Evolutionary conservation across 2,329 filamentous ascomycete species (phyloP), one percentile per base, ranked within the genome.

Genomic region (Raffaelea albimanens): DNA sequence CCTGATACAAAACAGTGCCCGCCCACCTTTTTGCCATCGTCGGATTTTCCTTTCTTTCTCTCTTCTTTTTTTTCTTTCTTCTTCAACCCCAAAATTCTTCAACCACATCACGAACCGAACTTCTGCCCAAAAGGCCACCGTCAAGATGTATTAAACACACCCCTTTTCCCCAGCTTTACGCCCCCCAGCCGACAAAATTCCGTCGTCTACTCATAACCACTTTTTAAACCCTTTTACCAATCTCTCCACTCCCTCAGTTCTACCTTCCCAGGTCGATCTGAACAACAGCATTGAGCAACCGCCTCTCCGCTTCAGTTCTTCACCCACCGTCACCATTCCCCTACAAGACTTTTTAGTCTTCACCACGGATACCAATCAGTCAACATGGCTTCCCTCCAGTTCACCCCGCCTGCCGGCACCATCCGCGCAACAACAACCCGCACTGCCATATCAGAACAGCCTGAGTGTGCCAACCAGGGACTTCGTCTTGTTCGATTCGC

Each of bases 321-420:
- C 63, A 59, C 64, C 62, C 60, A 73, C 73, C 72, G 68, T 69
- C 68, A 80, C 70, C 70, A 80, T 80, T 76, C 65, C 72, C 70
- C 64, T 67, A 62, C 77, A 73, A 79, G 82, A 83, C 78, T 78
- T 75, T 58, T 62, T 73, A 78, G 81, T 85, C 82, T 83, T 83
- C 83, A 88, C 76, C 76, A 89, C 85, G 85, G 84, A 85, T 86
- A 78, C 80, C 67, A 64, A 68, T 65, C 74, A 75, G 70, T 79
- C 80, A 88, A 60, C 76, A 90, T 90, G 85, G 85, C 83, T 76
- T 81, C 78, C 83, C 76, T 81, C 80, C 72, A 79, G 71, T 72
- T 71, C 73, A 61, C 60, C 71, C 65, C 76, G 70, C 74, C 75
- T 72, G 76, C 77, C 77, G 79, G 79, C 76, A 71, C 58, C 68